Base-by-base conservation (phyloP, 2,329 filamentous ascomycete species). In the Podosphaera aphanis region DNA sequence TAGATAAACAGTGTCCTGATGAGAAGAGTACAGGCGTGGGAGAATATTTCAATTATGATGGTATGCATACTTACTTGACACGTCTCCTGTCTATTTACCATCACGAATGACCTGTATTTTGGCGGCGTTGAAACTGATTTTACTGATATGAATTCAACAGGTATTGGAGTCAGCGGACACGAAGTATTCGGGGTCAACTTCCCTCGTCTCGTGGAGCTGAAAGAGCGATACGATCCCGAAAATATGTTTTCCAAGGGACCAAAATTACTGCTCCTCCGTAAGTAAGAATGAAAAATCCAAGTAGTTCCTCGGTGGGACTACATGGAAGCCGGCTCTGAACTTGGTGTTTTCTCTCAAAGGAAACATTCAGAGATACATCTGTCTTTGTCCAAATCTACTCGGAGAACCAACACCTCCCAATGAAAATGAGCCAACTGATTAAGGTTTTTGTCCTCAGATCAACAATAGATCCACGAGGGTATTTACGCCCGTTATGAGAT, bases 181-280 rank as follows among this genome's bases (percentile, higher is more conserved):
- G 29, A 23, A 3, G 39, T 66, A 36, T 68, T 66, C 50, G 66
- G 66, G 2, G 57, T 58, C 11, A 66, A 68, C 46, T 62, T 63
- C 35, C 50, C 51, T 2, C 55, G 60, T 6, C 50, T 70, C 39
- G 60, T 63, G 49, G 50, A 53, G 4, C 51, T 69, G 36, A 69
- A 70, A 56, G 60, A 58, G 18, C 57, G 58, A 45, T 69, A 67
- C 48, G 66, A 69, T 50, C 64, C 66, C 2, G 57, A 48, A 3
- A 67, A 65, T 49, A 52, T 67, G 16, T 70, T 69, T 51, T 59
- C 64, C 39, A 53, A 50, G 19, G 51, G 52, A 7, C 45, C 48
- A 2, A 48, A 51, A 18, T 47, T 49, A 35, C 21, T 52, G 19
- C 33, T 19, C 23, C 31, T 16, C 8, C 18, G 5, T 3, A 10